phyloP scores from a whole-genome alignment of 1,284 basidiomycete genomes.

The Golubevia sp. region DNA sequence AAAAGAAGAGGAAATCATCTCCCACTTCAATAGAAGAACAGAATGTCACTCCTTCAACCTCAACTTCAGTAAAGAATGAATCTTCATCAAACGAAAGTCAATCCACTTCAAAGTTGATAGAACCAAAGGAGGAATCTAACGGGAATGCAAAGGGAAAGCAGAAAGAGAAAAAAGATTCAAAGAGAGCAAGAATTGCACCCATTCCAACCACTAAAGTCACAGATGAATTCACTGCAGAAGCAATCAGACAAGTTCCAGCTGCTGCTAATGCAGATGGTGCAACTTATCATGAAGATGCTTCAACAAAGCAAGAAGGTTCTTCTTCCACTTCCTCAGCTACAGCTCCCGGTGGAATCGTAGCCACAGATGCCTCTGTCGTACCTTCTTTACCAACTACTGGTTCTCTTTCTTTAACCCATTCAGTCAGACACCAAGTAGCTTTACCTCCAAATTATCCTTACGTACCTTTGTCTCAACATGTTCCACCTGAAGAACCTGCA shows the following conservation, averaged over 20 bases:
- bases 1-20: constrained; percentile 16
- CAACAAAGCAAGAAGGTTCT: background rate
- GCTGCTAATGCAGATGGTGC: background rate
- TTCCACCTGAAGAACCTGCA: constrained; percentile 87
- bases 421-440: constrained; percentile 88
- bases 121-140: background rate
- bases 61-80: constrained; percentile 4
- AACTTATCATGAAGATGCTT: constrained; percentile 9
- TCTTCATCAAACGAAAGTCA: constrained; percentile 4
- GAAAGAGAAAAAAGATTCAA: constrained; percentile 15
- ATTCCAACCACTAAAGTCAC: constrained; percentile 36
- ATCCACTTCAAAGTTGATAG: background rate
- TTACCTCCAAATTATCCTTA: constrained; percentile 92
- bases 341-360: background rate
- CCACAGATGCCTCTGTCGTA: background rate
- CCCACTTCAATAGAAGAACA: too few species aligned
- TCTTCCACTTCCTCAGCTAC: constrained; percentile 2
- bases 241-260: constrained; percentile 17
- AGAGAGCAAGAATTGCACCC: constrained; percentile 23
- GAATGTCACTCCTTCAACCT: constrained; percentile 4
- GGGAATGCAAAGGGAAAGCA: constrained; percentile 1
- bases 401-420: constrained; percentile 28
- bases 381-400: constrained; percentile 1
- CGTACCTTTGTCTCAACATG: constrained; percentile 85
- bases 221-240: constrained; percentile 40